Evolutionary conservation across 2,329 filamentous ascomycete genomes (phyloP), one percentile per base, ranked within the genome.

Genomic region (Xylariaceae sp.): DNA sequence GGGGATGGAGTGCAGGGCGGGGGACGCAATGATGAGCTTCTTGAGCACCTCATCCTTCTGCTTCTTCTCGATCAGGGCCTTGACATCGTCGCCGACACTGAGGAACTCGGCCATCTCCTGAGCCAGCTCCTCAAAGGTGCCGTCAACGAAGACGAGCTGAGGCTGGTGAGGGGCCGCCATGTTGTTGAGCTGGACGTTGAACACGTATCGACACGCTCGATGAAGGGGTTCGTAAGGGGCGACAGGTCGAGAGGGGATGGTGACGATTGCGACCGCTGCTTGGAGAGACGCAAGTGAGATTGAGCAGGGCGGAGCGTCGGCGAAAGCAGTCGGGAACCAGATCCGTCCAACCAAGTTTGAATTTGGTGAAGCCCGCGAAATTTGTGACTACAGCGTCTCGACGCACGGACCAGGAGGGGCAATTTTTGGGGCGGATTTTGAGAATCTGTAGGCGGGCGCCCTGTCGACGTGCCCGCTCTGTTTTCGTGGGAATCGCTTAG

Each of bases 21-120:
- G 74, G 48, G 90, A 90, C 52, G 89, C 88, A 61, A 86, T 84
- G 56, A 97, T 89, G 60, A 99, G 80, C 80, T 91, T 92, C 78
- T 92, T 88, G 52, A 99, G 81, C 42, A 90, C 86, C 61, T 95
- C 91, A 63, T 96, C 90, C 76, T 91, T 90, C 75, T 92, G 78
- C 60, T 84, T 83, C 73, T 81, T 79, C 65, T 86, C 81, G 66
- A 94, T 76, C 61, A 93, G 80, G 59, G 89, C 83, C 71, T 86
- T 80, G 70, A 94, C 79, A 60, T 89, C 87, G 67, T 89, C 88
- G 70, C 92, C 83, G 64, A 86, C 79, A 73, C 96, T 90, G 71
- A 99, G 80, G 76, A 96, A 97, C 66, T 92, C 88, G 72, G 93
- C 91, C 79, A 99, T 89, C 78, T 99, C 94, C 73, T 89, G 86